Conservation (phyloP, 108 stramenopile genomes). For the Mediolabrus comicus region DNA sequence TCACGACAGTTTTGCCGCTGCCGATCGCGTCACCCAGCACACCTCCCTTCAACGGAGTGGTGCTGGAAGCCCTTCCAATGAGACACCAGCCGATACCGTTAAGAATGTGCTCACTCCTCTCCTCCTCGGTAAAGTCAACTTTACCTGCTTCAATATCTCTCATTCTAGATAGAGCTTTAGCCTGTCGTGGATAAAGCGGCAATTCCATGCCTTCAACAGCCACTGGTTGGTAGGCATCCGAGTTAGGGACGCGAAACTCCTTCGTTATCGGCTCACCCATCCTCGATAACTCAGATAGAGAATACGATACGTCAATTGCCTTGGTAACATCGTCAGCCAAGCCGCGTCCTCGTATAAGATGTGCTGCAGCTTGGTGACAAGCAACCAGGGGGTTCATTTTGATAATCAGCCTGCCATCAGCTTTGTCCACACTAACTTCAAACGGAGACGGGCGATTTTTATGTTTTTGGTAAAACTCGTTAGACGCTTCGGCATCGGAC, state of each 20-base stretch:
- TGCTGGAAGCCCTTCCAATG: conserved; percentile 49
- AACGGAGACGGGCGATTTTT: conserved; percentile 36
- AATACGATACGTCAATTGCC: conserved; percentile 30
- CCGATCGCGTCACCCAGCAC: conserved; percentile 77
- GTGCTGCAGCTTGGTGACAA: conserved; percentile 57
- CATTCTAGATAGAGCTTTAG: conserved; percentile 64
- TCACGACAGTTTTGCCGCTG: conserved; percentile 71
- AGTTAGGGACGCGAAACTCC: conserved; percentile 52
- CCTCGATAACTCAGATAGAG: conserved; percentile 42
- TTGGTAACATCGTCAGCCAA: background rate
- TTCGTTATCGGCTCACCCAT: conserved; percentile 53
- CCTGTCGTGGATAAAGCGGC: conserved; percentile 58
- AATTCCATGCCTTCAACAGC: conserved; percentile 33
- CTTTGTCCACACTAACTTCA: conserved; percentile 30
- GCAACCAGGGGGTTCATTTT: conserved; percentile 52
- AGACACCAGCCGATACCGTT: conserved; percentile 63
- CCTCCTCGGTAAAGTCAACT: conserved; percentile 54
- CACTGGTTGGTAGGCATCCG: conserved; percentile 17
- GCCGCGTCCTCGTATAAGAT: conserved; percentile 43
- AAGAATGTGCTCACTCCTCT: conserved; percentile 55
- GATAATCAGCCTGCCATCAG: conserved; percentile 23
- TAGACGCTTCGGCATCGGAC: conserved; percentile 47
- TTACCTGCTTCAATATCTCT: conserved; percentile 52
- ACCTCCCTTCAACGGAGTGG: conserved; percentile 50
- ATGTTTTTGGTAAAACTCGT: conserved; percentile 47